phyloP scores from a whole-genome alignment of 257 asterid species.

The Ligustrum vulgare region DNA sequence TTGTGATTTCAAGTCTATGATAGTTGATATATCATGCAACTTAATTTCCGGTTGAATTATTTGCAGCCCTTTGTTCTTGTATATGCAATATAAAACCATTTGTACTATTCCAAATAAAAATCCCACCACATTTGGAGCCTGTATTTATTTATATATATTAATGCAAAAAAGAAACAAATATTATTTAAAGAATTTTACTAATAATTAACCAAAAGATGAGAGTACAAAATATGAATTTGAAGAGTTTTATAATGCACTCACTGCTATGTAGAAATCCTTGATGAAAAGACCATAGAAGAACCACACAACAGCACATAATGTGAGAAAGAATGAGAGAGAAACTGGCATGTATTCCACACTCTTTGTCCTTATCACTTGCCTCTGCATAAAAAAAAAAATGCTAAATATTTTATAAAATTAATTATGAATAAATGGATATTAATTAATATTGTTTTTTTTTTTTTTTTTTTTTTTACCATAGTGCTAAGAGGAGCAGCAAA shows the following conservation, averaged over 20 bases:
- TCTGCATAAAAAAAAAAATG: constrained; percentile 32
- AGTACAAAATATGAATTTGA: no score
- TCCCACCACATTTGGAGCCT: constrained; percentile 51
- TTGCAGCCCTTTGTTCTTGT: constrained; percentile 23
- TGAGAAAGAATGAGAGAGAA: constrained; percentile 67
- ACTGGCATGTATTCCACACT: constrained; percentile 90
- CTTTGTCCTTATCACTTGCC: constrained; percentile 58
- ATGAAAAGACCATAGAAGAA: constrained; percentile 70
- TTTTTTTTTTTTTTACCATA: constrained; percentile 41
- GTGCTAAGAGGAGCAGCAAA: constrained; percentile 83
- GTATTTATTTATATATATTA: not conserved
- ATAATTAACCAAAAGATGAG: not conserved
- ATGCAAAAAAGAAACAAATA: not conserved
- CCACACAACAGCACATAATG: constrained; percentile 71
- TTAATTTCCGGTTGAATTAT: constrained; percentile 11
- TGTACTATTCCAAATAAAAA: constrained; percentile 40
- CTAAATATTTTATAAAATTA: no score
- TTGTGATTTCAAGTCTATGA: not conserved
- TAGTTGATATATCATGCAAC: not conserved
- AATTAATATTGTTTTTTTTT: no score
- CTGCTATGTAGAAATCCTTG: constrained; percentile 69
- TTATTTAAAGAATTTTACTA: not conserved
- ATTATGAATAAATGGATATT: not conserved
- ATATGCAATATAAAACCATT: constrained; percentile 38
- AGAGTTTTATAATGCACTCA: constrained; percentile 31